Percentiles rank a stretch among this genome's conserved stretches.
phyloP scores from a whole-genome alignment of 441 rosid genomes.

The Croton laevigatus region DNA sequence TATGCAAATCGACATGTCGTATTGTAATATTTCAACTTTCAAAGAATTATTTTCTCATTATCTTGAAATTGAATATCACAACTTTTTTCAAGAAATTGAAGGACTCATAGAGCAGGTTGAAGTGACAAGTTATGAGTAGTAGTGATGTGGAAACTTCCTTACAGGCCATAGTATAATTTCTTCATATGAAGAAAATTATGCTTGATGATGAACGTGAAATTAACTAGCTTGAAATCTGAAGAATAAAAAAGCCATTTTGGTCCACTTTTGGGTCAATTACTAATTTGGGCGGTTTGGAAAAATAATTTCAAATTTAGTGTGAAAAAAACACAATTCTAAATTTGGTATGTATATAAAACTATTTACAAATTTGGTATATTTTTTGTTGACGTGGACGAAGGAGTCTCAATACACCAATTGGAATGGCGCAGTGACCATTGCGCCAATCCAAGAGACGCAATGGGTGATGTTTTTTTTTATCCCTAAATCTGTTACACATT shows the following conservation, averaged over 20 bases:
- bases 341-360: too few relatives aligned
- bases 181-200: constrained; percentile 1
- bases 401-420: too few relatives aligned
- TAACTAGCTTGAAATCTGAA: neutral
- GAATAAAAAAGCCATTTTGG: neutral
- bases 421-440: too few relatives aligned
- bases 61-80: constrained; percentile 15
- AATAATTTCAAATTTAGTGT: too few relatives aligned
- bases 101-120: constrained; percentile 10
- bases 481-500: too few relatives aligned
- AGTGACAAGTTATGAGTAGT: constrained; percentile 17
- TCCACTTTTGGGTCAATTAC: too few relatives aligned
- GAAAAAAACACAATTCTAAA: too few relatives aligned
- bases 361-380: too few relatives aligned
- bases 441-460: too few relatives aligned
- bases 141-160: constrained; percentile 10
- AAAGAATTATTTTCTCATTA: constrained; percentile 12
- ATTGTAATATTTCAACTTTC: constrained; percentile 11
- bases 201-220: constrained; percentile 20
- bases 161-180: constrained; percentile 16
- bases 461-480: too few relatives aligned
- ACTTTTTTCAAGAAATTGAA: constrained; percentile 11
- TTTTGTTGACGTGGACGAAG: too few relatives aligned
- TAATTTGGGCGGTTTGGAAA: too few relatives aligned
- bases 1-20: constrained; percentile 16